A percentile compares a stretch with the other conserved stretches of the same genome.
Evolutionary conservation across 306 rosid species (phyloP).

Genomic region (Cucurbita ficifolia): DNA sequence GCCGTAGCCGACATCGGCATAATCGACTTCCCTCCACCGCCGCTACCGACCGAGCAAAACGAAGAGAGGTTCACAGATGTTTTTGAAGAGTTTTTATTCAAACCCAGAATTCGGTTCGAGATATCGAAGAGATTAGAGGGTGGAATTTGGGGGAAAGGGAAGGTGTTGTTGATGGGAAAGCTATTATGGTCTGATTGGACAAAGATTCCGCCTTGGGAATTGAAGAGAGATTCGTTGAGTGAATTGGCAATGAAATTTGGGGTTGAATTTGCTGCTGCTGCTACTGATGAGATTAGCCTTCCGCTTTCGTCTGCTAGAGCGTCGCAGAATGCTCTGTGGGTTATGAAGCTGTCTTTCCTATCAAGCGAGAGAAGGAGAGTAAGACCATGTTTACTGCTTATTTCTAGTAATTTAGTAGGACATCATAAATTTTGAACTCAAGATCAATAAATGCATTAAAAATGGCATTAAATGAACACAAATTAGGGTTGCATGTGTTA

Average conservation of each 20-base stretch:
- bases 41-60: background rate
- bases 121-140: background rate
- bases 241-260: background rate
- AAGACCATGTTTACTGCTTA: background rate
- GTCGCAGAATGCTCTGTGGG: slow-evolving; percentile 60
- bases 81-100: background rate
- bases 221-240: background rate
- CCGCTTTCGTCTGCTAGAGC: slow-evolving; percentile 59
- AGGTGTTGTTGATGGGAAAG: background rate
- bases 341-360: slow-evolving; percentile 61
- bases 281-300: slow-evolving; percentile 22
- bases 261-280: slow-evolving; percentile 21
- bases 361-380: background rate
- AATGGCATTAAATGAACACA: background rate
- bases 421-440: background rate
- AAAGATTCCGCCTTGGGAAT: background rate
- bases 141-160: background rate
- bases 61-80: background rate
- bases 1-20: slow-evolving; percentile 43
- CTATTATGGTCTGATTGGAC: background rate
- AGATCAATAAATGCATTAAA: background rate
- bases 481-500: background rate
- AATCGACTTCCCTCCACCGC: background rate
- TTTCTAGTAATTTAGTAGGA: no score
- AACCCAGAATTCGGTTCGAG: background rate